Conservation (phyloP, 2,329 filamentous ascomycete genomes). For the Esteya vermicola region DNA sequence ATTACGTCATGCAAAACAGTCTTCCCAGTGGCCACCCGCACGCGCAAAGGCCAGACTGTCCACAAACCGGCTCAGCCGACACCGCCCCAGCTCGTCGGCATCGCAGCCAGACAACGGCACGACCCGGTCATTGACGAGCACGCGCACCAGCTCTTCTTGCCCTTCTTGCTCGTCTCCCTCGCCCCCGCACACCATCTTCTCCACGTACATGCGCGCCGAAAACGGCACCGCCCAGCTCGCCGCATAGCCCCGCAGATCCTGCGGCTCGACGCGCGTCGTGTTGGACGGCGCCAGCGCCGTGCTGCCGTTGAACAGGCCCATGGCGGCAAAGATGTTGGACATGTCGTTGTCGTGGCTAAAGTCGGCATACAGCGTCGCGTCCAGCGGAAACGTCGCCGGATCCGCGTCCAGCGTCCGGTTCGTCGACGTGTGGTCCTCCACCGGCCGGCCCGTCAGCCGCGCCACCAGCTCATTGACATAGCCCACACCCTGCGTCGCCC, state of each 20-base stretch:
- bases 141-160: slow-evolving; percentile 57
- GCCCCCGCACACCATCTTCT: slow-evolving; percentile 61
- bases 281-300: slow-evolving; percentile 30
- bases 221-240: slow-evolving; percentile 74
- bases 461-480: slow-evolving; percentile 81
- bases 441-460: slow-evolving; percentile 54
- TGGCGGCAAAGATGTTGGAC: slow-evolving; percentile 57
- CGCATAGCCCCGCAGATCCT: slow-evolving; percentile 52
- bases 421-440: slow-evolving; percentile 59
- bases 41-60: slow-evolving; percentile 61
- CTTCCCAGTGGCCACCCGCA: slow-evolving; percentile 57
- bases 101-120: slow-evolving; percentile 56
- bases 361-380: slow-evolving; percentile 61
- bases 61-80: slow-evolving; percentile 55
- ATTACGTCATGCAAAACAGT: slow-evolving; percentile 32
- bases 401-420: slow-evolving; percentile 64
- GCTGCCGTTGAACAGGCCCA: slow-evolving; percentile 63
- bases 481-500: slow-evolving; percentile 73
- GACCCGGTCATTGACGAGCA: slow-evolving; percentile 75
- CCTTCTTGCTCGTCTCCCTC: slow-evolving; percentile 46
- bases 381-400: slow-evolving; percentile 58
- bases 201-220: slow-evolving; percentile 66
- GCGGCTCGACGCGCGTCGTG: slow-evolving; percentile 31
- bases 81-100: slow-evolving; percentile 57
- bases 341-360: slow-evolving; percentile 90